Base-by-base conservation (phyloP, 768 basidiomycete species). In the Leccinum barrowsii region DNA sequence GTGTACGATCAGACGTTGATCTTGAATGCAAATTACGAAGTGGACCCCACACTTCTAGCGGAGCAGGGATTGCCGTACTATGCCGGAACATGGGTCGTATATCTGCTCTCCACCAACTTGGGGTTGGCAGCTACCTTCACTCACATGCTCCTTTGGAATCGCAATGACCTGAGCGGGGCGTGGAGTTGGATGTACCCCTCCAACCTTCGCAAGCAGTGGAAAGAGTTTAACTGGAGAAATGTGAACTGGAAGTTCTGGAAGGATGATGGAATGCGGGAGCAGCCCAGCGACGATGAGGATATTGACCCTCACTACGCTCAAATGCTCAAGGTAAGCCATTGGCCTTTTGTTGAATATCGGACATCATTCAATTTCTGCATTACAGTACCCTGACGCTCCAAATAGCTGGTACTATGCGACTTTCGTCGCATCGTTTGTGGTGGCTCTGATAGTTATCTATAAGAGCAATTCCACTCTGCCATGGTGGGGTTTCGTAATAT, bases 401-500 rank as follows among this genome's bases (percentile, higher is more conserved):
- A 61, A 72, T 22, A 69, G 65, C 28, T 76, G 75, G 76, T 77
- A 76, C 58, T 63, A 50, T 32, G 40, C 52, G 2, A 64, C 62
- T 0, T 63, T 76, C 7, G 44, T 67, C 1, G 11, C 57, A 7
- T 70, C 70, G n/a, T 78, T 84, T 56, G 73, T 75, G 2, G 80
- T 83, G 68, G 82, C 82, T 0, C 76, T 85, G 73, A 77, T 78
- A 5, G 79, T 80, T 6, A 74, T 80, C 59, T 85, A 85, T 67
- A 78, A 79, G 42, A 80, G 77, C 15, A 59, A 78, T 52, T 81
- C 83, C 11, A 80, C 77, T 3, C 66, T 86, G 34, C 84, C 85
- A 11, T 85, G 85, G 85, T 84, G 82, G 81, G 81, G 77, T 3
- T 70, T 83, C 52, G 72, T 82, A 55, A 77, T 85, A n/a, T 75